Percentiles rank a stretch among this genome's conserved stretches.
Conservation (phyloP, 2,329 filamentous ascomycete species). For the Colletotrichum sp. region DNA sequence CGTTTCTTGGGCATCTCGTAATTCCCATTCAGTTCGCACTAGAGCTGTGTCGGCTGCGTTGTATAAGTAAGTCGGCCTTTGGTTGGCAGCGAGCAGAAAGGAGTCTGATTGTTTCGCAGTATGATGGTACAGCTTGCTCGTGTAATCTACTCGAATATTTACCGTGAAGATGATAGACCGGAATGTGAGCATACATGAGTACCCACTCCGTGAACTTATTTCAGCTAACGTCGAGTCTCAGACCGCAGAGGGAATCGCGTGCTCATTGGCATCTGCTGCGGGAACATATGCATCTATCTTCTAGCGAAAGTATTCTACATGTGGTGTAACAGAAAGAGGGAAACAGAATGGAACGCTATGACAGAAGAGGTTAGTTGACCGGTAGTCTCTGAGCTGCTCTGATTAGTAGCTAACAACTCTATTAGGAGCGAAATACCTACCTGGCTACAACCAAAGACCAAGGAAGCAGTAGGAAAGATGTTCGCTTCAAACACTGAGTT, state of each 20-base stretch:
- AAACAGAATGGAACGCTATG: constrained; percentile 54
- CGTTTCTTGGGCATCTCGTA: constrained; percentile 56
- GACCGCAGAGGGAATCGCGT: constrained; percentile 22
- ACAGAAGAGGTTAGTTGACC: constrained; percentile 33
- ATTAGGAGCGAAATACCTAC: constrained; percentile 7
- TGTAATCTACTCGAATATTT: constrained; percentile 52
- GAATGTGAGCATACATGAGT: constrained; percentile 28
- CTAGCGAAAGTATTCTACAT: constrained; percentile 60
- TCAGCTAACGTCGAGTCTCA: background rate
- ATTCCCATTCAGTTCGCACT: constrained; percentile 66
- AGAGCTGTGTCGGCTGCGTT: constrained; percentile 66
- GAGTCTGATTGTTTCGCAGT: constrained; percentile 1
- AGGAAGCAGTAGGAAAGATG: constrained; percentile 17
- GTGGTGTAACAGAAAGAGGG: constrained; percentile 50
- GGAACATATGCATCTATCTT: constrained; percentile 40
- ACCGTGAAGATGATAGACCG: constrained; percentile 50
- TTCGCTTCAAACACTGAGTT: constrained; percentile 10
- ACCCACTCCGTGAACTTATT: background rate
- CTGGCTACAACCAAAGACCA: constrained; percentile 20
- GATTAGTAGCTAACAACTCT: background rate
- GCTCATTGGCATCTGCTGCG: constrained; percentile 26
- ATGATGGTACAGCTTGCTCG: constrained; percentile 52
- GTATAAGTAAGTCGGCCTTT: constrained; percentile 50
- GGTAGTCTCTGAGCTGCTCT: background rate
- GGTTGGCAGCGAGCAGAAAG: background rate